phyloP scores from a whole-genome alignment of 2,329 filamentous ascomycete genomes.

The Chrysosporium keratinophilum region DNA sequence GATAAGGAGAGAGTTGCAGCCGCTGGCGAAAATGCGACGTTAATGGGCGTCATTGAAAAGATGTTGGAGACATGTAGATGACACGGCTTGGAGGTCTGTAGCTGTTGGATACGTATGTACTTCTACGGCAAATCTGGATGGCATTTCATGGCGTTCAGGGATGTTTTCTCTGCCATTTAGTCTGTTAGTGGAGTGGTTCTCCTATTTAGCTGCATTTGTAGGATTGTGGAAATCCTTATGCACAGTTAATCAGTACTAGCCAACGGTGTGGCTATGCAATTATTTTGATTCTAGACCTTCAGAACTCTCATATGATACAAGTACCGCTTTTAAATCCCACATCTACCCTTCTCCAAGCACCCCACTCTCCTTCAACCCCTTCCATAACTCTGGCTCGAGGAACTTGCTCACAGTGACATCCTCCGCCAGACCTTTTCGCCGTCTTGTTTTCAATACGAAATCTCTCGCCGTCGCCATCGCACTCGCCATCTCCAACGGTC shows the following conservation, averaged over 20 bases:
- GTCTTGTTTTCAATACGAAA: constrained; percentile 90
- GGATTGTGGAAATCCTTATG: too few species aligned
- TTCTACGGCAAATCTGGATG: background rate
- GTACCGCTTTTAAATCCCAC: background rate
- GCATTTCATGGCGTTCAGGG: background rate
- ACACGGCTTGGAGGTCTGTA: constrained; percentile 13
- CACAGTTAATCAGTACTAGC: too few species aligned
- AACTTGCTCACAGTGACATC: constrained; percentile 95
- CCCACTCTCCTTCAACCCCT: constrained; percentile 76
- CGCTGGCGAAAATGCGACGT: constrained; percentile 81
- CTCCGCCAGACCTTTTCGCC: constrained; percentile 87
- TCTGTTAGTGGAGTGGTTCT: too few species aligned
- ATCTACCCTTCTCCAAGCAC: constrained; percentile 54
- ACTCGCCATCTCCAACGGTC: constrained; percentile 75
- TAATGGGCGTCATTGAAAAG: constrained; percentile 79
- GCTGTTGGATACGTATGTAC: too few species aligned
- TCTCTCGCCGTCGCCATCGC: constrained; percentile 86
- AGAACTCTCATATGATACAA: background rate
- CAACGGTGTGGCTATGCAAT: background rate
- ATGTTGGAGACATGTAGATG: constrained; percentile 81
- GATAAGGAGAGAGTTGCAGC: constrained; percentile 96
- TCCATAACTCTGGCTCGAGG: constrained; percentile 86
- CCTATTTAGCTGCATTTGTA: too few species aligned
- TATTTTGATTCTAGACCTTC: background rate
- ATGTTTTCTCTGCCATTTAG: background rate